Base-by-base conservation (phyloP, 805 yeast genomes). In the Spencermartinsiella europaea region DNA sequence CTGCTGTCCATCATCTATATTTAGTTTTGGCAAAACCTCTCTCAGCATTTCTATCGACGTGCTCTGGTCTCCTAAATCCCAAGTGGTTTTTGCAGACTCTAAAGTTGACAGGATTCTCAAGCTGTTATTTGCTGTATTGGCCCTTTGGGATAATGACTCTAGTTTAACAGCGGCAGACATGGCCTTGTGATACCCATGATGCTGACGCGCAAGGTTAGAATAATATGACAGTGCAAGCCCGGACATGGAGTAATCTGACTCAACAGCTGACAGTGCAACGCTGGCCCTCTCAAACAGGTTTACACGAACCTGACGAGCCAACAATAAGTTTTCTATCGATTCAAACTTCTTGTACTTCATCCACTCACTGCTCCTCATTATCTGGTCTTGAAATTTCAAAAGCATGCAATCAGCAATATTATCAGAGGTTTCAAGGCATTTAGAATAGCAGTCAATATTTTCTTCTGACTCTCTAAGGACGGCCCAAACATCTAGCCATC, bases 61-160 rank as follows among this genome's bases (percentile, higher is more conserved):
- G 8, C 68, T 65, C 0, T 75, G 71, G 39, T 81, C 79, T 0
- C 79, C 78, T 45, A 77, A 77, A 0, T 66, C 63, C 95, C 95
- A 86, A 21, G 84, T 66, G 0, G 84, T 74, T 4, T 68, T 63
- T 0, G 95, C 87, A 0, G 78, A 60, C 38, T 79, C 79, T 52
- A 70, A 71, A 40, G 66, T 65, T 0, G 76, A 48, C 17, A 1
- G 69, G 54, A 17, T 42, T 25, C 4, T n/a, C 34, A 16, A 48
- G 2, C 34, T 21, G 15, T 34, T 40, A 8, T 31, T 21, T n/a
- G 34, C 19, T 2, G 14, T 5, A 5, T n/a, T 5, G 5, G 8
- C 5, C 34, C 5, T 21, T n/a, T 17, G 17, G 12, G 46, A 22
- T 12, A 54, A 47, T 2, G 21, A 31, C 25, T 53, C 57, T 12